These are phyloP conservation scores for Citrus maxima DNA, from an alignment of 345 rosid genomes.

Conservation along the genomic window DNA sequence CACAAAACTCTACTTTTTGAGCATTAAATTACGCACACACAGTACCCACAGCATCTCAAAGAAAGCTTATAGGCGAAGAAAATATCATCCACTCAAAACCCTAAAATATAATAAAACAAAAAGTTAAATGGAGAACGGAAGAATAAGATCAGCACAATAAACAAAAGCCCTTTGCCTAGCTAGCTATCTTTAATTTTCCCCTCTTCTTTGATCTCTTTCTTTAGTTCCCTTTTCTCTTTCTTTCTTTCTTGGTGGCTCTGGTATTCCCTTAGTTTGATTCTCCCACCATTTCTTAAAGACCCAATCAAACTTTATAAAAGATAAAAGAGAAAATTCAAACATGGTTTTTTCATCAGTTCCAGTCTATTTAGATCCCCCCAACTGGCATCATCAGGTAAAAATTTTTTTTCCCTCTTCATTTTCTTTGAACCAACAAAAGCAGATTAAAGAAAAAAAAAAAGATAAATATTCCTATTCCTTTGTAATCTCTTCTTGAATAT, in stretches of 20 bases:
- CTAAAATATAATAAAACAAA: slow-evolving; percentile 55
- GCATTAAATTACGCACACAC: slow-evolving; percentile 25
- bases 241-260: slow-evolving; percentile 41
- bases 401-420: slow-evolving; percentile 24
- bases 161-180: slow-evolving; percentile 21
- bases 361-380: slow-evolving; percentile 59
- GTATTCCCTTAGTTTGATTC: slow-evolving; percentile 52
- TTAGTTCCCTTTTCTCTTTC: slow-evolving; percentile 37
- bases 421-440: slow-evolving; percentile 15
- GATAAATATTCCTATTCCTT: slow-evolving; percentile 60
- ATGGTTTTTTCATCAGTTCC: slow-evolving; percentile 75
- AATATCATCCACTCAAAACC: slow-evolving; percentile 57
- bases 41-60: slow-evolving; percentile 24
- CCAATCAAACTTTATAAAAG: slow-evolving; percentile 66
- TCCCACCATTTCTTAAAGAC: slow-evolving; percentile 69
- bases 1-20: slow-evolving; percentile 19
- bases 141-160: slow-evolving; percentile 25
- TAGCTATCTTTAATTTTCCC: too few relatives aligned
- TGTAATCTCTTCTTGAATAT: slow-evolving; percentile 49
- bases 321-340: slow-evolving; percentile 31
- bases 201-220: slow-evolving; percentile 29
- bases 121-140: slow-evolving; percentile 32
- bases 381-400: slow-evolving; percentile 76
- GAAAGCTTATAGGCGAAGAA: slow-evolving; percentile 61
- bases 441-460: slow-evolving; percentile 13